Base-by-base conservation (phyloP, 2,329 filamentous ascomycete genomes). In the Blastomyces gilchristii region DNA sequence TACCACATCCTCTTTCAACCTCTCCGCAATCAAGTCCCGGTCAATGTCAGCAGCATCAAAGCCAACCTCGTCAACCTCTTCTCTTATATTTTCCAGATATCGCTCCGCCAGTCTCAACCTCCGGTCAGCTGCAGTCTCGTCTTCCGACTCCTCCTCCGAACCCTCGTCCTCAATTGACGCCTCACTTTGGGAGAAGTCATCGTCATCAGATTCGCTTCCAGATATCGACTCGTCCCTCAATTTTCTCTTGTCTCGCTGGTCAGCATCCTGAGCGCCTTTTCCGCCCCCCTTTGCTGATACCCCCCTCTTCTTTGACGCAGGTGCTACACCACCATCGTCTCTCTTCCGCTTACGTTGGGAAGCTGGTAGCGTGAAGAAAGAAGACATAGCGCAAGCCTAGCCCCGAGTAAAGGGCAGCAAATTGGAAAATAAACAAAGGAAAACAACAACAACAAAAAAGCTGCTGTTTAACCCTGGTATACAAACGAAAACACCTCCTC, bases 41-140 rank as follows among this genome's bases (percentile, higher is more conserved):
- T 97, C 94, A 64, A 99, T 89, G 61, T 97, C 90, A 69, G 88
- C 91, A 8, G 94, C 94, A 76, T 99, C 91, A 72, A 97, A 99
- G 49, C 91, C 94, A 61, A 83, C 83, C 67, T 91, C 88, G 69
- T 95, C 88, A 63, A 91, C 86, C 68, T 96, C 89, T 70, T 89
- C 84, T 70, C 88, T 86, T 66, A 97, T 86, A 73, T 96, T 96
- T 62, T 96, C 88, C 62, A 99, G 83, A 74, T 99, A 97, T 70
- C 90, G 86, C 78, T 97, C 91, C 39, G 94, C 94, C 37, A 99
- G 83, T 67, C 90, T 86, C 71, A 96, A 78, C 69, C 94, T 84
- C 75, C 90, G 87, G 73, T 97, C 91, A 45, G 91, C 92, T 1
- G 89, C 91, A 28, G 94, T 97, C 79, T 97, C 93, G 67, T 85